Conservation (phyloP, 148 eudicot genomes). For the Spergularia bocconei region DNA sequence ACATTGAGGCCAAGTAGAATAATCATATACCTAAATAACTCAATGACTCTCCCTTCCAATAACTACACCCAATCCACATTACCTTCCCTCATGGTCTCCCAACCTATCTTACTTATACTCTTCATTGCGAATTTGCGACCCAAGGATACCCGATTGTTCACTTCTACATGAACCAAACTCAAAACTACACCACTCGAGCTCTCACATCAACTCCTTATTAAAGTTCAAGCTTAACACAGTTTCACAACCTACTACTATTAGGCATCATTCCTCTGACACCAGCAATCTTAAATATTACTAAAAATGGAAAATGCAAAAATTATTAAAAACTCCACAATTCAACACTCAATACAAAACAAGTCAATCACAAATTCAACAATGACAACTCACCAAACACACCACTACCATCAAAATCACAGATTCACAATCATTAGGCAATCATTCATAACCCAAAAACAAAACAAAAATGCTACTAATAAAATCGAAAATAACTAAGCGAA, state of each 20-base stretch:
- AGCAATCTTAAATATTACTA: not conserved
- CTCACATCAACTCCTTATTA: not conserved
- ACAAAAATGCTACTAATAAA: not conserved
- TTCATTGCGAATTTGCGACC: not conserved
- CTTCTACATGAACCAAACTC: not conserved
- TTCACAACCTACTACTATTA: no score
- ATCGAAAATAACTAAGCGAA: not conserved
- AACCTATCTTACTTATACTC: not conserved
- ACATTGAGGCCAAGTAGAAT: not conserved
- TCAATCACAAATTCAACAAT: slow-evolving; percentile 6
- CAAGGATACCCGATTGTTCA: not conserved
- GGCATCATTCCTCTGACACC: not conserved
- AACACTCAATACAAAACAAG: slow-evolving; percentile 5
- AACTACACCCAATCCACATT: not conserved
- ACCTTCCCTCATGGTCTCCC: not conserved
- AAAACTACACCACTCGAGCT: not conserved
- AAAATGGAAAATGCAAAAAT: not conserved
- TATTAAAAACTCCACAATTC: not conserved
- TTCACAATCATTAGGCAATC: not conserved
- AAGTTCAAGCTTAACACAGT: no score
- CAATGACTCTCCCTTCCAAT: not conserved
- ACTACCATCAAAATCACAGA: slow-evolving; percentile 3
- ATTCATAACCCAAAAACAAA: not conserved
- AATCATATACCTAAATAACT: not conserved
- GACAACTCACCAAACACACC: not conserved